A percentile compares a stretch with the other conserved stretches of the same genome.
Evolutionary conservation across 1,139 yeast species (phyloP).

Genomic region (Scheffersomyces lignicola): DNA sequence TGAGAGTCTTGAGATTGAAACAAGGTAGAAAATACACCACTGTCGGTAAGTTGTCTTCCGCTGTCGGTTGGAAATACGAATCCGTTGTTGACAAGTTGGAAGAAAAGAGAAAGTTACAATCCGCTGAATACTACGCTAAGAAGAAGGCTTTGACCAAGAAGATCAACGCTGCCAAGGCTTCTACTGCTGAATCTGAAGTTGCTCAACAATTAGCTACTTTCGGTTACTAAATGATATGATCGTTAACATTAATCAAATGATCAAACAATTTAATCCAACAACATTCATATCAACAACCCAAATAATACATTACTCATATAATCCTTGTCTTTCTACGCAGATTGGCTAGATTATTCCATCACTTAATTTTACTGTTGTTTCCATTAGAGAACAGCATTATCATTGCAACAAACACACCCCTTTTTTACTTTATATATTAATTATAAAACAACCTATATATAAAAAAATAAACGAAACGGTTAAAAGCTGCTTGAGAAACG

Average conservation of each 20-base stretch:
- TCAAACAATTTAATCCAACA: background rate
- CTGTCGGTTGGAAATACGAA: constrained; percentile 99
- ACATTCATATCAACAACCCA: background rate
- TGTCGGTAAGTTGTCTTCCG: constrained; percentile 91
- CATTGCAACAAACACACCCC: too few relatives aligned
- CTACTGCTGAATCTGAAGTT: constrained; percentile 74
- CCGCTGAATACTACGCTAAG: constrained; percentile 99
- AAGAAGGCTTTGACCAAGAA: constrained; percentile 96
- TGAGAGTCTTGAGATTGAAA: constrained; percentile 98
- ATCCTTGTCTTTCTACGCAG: background rate
- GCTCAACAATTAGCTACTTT: constrained; percentile 74
- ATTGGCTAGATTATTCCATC: background rate
- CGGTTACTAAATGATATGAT: constrained; percentile 58
- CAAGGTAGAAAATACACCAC: constrained; percentile 99
- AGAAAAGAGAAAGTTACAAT: constrained; percentile 99
- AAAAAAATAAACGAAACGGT: constrained; percentile 4
- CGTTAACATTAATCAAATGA: constrained; percentile 8
- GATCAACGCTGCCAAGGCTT: constrained; percentile 80
- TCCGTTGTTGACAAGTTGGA: constrained; percentile 96
- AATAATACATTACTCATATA: background rate
- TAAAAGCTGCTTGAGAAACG: background rate
- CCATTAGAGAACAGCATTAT: too few relatives aligned
- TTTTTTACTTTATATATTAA: constrained; percentile 1
- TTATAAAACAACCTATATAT: background rate
- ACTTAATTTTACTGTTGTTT: constrained; percentile 6